These are phyloP conservation scores for Podaxis sp. DNA, from an alignment of 768 basidiomycete genomes.

Conservation along the genomic window DNA sequence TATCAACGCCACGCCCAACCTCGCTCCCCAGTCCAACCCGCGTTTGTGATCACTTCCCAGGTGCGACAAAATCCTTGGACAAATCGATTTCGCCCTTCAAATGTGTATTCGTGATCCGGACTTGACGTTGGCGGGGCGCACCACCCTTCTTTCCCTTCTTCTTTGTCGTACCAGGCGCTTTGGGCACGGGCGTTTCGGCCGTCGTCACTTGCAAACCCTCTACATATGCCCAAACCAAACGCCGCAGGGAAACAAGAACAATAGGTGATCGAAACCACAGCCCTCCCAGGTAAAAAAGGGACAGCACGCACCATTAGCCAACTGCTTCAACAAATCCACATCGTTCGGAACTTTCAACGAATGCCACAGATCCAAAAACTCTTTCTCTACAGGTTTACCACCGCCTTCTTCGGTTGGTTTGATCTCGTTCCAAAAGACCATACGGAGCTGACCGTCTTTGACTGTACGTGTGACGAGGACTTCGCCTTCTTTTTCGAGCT, in stretches of 20 bases:
- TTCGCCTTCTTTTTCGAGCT: conserved; percentile 23
- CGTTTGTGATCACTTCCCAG: conserved; percentile 25
- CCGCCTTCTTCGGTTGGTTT: conserved; percentile 73
- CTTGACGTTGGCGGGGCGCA: conserved; percentile 69
- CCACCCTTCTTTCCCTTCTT: conserved; percentile 86
- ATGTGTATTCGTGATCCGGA: conserved; percentile 87
- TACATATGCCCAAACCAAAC: conserved; percentile 21
- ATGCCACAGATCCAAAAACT: conserved; percentile 89
- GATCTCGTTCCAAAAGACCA: conserved; percentile 91
- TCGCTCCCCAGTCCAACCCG: neutral
- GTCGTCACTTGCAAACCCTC: conserved; percentile 83
- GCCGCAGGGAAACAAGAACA: conserved; percentile 7
- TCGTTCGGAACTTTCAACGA: conserved; percentile 81
- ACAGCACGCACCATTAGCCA: conserved; percentile 59
- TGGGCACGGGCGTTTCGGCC: conserved; percentile 54
- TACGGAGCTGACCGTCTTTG: conserved; percentile 79
- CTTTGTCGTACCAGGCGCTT: conserved; percentile 46
- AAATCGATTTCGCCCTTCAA: conserved; percentile 85
- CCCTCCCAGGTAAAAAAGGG: neutral
- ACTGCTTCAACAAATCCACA: conserved; percentile 74
- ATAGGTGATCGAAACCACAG: conserved; percentile 11
- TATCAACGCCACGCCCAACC: too few relatives aligned
- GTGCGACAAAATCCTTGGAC: conserved; percentile 61
- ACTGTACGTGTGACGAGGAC: conserved; percentile 75
- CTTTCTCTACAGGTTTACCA: conserved; percentile 76